Evolutionary conservation across 1,139 yeast species (phyloP).

Genomic region (Yamadazyma aaseri): DNA sequence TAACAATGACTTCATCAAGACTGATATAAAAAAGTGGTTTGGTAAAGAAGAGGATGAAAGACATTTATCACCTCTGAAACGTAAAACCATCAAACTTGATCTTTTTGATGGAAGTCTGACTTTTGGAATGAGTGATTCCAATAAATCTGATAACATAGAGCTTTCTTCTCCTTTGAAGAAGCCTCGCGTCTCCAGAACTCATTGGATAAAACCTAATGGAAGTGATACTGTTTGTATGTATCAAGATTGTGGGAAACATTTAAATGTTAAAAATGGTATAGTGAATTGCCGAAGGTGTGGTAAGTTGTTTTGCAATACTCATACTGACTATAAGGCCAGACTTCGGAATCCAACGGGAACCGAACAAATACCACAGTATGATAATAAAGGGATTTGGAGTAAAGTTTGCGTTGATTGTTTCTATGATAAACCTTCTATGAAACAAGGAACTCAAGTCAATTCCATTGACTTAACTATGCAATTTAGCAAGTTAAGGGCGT

Average conservation of each 20-base stretch:
- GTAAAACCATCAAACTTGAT: slow-evolving; percentile 33
- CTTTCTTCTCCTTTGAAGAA: slow-evolving; percentile 10
- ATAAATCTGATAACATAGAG: slow-evolving; percentile 2
- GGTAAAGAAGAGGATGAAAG: slow-evolving; percentile 13
- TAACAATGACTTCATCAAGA: slow-evolving; percentile 20
- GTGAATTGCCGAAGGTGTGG: slow-evolving; percentile 77
- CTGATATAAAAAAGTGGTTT: slow-evolving; percentile 25
- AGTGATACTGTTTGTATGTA: slow-evolving; percentile 32
- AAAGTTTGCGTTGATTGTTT: slow-evolving; percentile 70
- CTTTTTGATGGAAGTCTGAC: slow-evolving; percentile 35
- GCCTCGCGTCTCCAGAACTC: slow-evolving; percentile 45
- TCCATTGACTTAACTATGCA: slow-evolving; percentile 48
- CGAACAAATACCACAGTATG: slow-evolving; percentile 38
- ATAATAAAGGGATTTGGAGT: slow-evolving; percentile 58
- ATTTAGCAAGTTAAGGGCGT: slow-evolving; percentile 44
- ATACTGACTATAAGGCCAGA: slow-evolving; percentile 55
- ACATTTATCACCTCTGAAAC: slow-evolving; percentile 15
- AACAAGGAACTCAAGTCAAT: slow-evolving; percentile 30
- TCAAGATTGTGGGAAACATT: slow-evolving; percentile 33
- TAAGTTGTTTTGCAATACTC: slow-evolving; percentile 61
- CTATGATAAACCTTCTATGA: slow-evolving; percentile 53
- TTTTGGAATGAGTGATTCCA: slow-evolving; percentile 26
- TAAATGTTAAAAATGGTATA: slow-evolving; percentile 50
- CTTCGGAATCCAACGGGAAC: slow-evolving; percentile 31
- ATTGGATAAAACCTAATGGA: slow-evolving; percentile 59